A percentile compares a stretch with the other conserved stretches of the same genome.
phyloP scores from a whole-genome alignment of 352 stramenopile species.

The Phytophthora palmivora region DNA sequence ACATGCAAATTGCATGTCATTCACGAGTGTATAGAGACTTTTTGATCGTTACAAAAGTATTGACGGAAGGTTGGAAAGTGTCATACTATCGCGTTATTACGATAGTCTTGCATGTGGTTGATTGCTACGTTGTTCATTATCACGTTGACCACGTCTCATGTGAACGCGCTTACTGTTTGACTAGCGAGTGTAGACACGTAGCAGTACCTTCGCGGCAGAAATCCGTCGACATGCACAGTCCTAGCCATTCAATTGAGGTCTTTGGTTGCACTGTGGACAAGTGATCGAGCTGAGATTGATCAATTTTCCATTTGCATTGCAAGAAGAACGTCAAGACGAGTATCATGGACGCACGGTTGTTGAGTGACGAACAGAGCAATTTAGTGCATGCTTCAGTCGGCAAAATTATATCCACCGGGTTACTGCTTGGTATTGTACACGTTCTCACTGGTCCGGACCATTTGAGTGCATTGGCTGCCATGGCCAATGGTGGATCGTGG shows the following conservation, averaged over 20 bases:
- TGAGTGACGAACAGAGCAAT: constrained; percentile 34
- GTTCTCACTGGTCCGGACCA: constrained; percentile 70
- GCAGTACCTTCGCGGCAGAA: constrained; percentile 5
- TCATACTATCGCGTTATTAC: too few relatives aligned
- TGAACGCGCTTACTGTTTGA: too few relatives aligned
- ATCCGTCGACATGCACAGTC: background rate
- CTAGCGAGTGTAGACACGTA: too few relatives aligned
- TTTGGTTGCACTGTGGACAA: too few relatives aligned
- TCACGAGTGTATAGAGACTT: too few relatives aligned
- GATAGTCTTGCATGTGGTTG: too few relatives aligned
- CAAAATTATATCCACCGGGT: constrained; percentile 49
- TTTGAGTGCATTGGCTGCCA: constrained; percentile 81
- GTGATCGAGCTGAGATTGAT: background rate
- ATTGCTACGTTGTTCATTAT: too few relatives aligned
- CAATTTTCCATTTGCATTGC: constrained; percentile 7
- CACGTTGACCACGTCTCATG: too few relatives aligned
- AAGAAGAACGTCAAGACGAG: constrained; percentile 13
- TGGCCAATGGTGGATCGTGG: constrained; percentile 62
- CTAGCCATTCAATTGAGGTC: constrained; percentile 1
- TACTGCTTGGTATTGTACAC: constrained; percentile 53
- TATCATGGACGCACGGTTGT: constrained; percentile 16
- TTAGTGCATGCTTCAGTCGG: constrained; percentile 41
- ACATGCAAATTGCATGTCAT: too few relatives aligned
- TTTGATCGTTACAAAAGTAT: too few relatives aligned
- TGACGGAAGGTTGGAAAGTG: too few relatives aligned